Conservation (phyloP, 2,329 filamentous ascomycete species). For the Coccinonectria pachysandricola region DNA sequence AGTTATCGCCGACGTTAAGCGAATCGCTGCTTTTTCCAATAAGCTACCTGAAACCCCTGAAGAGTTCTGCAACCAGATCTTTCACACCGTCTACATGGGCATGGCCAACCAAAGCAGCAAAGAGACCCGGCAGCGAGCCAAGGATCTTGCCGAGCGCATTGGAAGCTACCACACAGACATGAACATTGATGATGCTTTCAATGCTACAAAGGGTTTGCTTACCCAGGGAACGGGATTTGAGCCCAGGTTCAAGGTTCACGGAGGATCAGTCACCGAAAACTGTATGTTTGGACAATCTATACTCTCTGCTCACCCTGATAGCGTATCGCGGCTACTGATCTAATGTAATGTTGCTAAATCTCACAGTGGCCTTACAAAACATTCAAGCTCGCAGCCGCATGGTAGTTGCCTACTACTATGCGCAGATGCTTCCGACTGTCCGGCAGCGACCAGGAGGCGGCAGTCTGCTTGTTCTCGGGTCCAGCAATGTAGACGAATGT, state of each 20-base stretch:
- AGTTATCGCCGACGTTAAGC: slow-evolving; percentile 17
- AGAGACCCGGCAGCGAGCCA: slow-evolving; percentile 38
- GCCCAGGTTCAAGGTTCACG: slow-evolving; percentile 40
- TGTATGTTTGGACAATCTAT: too few relatives aligned
- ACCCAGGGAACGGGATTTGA: slow-evolving; percentile 42
- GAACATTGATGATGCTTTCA: slow-evolving; percentile 27
- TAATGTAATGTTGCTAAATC: too few relatives aligned
- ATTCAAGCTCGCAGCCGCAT: slow-evolving; percentile 56
- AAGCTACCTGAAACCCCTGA: slow-evolving; percentile 45
- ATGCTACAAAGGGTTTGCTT: slow-evolving; percentile 42
- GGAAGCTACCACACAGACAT: slow-evolving; percentile 27
- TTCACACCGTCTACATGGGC: slow-evolving; percentile 45
- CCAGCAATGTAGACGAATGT: slow-evolving; percentile 12
- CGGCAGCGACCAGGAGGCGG: slow-evolving; percentile 10
- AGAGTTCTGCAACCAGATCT: slow-evolving; percentile 38
- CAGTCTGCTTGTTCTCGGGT: slow-evolving; percentile 13
- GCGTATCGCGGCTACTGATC: too few relatives aligned
- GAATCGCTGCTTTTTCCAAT: slow-evolving; percentile 14
- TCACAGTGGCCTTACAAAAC: slow-evolving; percentile 54
- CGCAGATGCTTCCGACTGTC: slow-evolving; percentile 22
- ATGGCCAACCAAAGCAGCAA: slow-evolving; percentile 46
- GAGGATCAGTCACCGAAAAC: slow-evolving; percentile 41
- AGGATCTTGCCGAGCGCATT: slow-evolving; percentile 1
- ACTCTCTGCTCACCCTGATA: too few relatives aligned
- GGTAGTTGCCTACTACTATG: slow-evolving; percentile 38